Conservation (phyloP, 352 stramenopile genomes). For the Poterioochromonas sp. region DNA sequence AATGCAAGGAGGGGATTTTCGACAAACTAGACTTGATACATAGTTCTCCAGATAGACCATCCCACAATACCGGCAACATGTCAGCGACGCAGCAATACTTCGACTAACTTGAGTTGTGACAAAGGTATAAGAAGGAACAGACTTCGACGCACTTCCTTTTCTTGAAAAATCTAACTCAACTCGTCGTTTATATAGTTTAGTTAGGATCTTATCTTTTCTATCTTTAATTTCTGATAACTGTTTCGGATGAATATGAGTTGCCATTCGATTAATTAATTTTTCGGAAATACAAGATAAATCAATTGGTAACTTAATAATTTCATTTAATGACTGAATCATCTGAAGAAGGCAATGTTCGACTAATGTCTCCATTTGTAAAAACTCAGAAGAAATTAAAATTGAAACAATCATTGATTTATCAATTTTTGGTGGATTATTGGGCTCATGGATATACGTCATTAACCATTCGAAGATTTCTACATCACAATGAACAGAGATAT, state of each 20-base stretch:
- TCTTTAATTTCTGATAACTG: slow-evolving; percentile 61
- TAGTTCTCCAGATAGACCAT: slow-evolving; percentile 42
- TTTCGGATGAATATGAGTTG: slow-evolving; percentile 48
- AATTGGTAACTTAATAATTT: slow-evolving; percentile 69
- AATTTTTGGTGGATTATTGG: slow-evolving; percentile 52
- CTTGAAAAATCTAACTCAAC: slow-evolving; percentile 54
- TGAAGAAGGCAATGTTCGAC: slow-evolving; percentile 69
- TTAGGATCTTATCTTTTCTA: slow-evolving; percentile 70
- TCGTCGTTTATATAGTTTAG: slow-evolving; percentile 67
- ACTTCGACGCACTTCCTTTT: slow-evolving; percentile 1
- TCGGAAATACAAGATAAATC: slow-evolving; percentile 72
- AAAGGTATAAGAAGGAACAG: not conserved
- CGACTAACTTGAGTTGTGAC: not conserved
- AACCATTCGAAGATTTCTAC: slow-evolving; percentile 80
- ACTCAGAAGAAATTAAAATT: slow-evolving; percentile 78
- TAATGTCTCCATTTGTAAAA: slow-evolving; percentile 74
- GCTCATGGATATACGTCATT: slow-evolving; percentile 68
- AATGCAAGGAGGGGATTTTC: slow-evolving; percentile 37
- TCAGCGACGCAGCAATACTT: slow-evolving; percentile 8
- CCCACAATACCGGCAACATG: slow-evolving; percentile 45
- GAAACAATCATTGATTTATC: slow-evolving; percentile 59
- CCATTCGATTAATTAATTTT: slow-evolving; percentile 58
- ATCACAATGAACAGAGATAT: slow-evolving; percentile 82
- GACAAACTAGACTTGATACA: slow-evolving; percentile 36
- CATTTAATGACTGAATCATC: slow-evolving; percentile 57